Evolutionary conservation across 108 stramenopile genomes (phyloP), one percentile per base, ranked within the genome.

Genomic region (Discostella stelligeroides): DNA sequence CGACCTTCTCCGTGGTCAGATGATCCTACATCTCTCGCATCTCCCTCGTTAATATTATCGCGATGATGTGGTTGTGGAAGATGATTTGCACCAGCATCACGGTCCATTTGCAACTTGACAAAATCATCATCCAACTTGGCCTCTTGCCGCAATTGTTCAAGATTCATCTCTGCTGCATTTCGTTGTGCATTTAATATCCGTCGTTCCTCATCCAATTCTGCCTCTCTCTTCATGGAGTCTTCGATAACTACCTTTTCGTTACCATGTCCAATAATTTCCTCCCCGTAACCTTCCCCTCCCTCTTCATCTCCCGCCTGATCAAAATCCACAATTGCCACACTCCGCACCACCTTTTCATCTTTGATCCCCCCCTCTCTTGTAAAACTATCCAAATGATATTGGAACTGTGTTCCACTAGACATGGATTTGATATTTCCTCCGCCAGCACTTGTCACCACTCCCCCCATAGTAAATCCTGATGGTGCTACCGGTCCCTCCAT

Each of bases 401-500:
- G 62, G 13, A 76, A 21, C 60, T 79, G 48, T 6, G 17, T 30
- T 9, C 72, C 72, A 7, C 29, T n/a, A 2, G 43, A 2, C 1
- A 17, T 45, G 5, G 43, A 13, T n/a, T 45, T 45, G 5, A 2
- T 45, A 17, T 4, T 40, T 43, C 43, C 56, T 20, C 63, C 51
- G 29, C 34, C 34, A 34, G 6, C 85, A 18, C 25, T 80, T 75
- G 25, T 63, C 50, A 14, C 70, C 74, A 20, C 77, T 42, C 0
- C 17, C 75, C 56, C 34, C 34, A 34, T 5, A 5, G 34, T 5
- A 25, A 74, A 48, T 18, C 74, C 73, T 6, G 49, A 25, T 23
- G 72, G 73, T 15, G 90, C 88, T 14, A 94, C 60, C 12, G 92
- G 89, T 3, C 92, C 92, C 41, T 89, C 87, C 28, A 94, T n/a